These are phyloP conservation scores for Gastrodia elata DNA, from an alignment of 106 monocot genomes.

Conservation along the genomic window DNA sequence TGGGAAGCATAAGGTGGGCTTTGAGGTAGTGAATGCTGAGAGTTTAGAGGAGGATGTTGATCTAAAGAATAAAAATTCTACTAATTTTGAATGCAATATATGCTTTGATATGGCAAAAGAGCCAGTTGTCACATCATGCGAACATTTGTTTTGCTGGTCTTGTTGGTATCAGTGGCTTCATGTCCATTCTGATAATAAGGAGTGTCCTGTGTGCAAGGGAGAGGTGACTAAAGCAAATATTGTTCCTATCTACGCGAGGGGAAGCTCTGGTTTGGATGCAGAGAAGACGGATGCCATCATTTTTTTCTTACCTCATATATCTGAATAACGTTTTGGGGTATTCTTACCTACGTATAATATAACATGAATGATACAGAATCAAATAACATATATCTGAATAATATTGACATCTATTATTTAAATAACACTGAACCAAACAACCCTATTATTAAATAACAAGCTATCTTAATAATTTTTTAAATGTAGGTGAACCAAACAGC, in stretches of 20 bases:
- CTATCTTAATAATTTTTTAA: too few relatives aligned
- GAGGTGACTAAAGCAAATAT: slow-evolving; percentile 61
- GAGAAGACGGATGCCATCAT: slow-evolving; percentile 23
- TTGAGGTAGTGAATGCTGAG: slow-evolving; percentile 16
- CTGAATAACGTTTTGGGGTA: too few relatives aligned
- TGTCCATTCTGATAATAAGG: slow-evolving; percentile 51
- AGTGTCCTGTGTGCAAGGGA: slow-evolving; percentile 92
- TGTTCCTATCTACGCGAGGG: slow-evolving; percentile 69
- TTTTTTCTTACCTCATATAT: too few relatives aligned
- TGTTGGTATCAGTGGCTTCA: slow-evolving; percentile 90
- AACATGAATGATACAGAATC: too few relatives aligned
- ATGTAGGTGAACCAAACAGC: too few relatives aligned
- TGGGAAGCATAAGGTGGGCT: slow-evolving; percentile 40
- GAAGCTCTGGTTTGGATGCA: slow-evolving; percentile 15
- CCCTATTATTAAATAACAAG: too few relatives aligned
- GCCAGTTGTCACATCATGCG: slow-evolving; percentile 85
- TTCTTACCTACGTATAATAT: too few relatives aligned
- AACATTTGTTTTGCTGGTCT: slow-evolving; percentile 88
- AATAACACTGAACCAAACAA: too few relatives aligned
- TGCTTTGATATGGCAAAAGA: slow-evolving; percentile 71
- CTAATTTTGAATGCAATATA: slow-evolving; percentile 81
- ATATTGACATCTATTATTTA: too few relatives aligned
- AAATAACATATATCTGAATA: too few relatives aligned
- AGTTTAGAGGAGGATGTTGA: slow-evolving; percentile 33
- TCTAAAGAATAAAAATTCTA: slow-evolving; percentile 20